A percentile compares a stretch with the other conserved stretches of the same genome.
Conservation (phyloP, 2,329 filamentous ascomycete species). For the Aspergillus latus region DNA sequence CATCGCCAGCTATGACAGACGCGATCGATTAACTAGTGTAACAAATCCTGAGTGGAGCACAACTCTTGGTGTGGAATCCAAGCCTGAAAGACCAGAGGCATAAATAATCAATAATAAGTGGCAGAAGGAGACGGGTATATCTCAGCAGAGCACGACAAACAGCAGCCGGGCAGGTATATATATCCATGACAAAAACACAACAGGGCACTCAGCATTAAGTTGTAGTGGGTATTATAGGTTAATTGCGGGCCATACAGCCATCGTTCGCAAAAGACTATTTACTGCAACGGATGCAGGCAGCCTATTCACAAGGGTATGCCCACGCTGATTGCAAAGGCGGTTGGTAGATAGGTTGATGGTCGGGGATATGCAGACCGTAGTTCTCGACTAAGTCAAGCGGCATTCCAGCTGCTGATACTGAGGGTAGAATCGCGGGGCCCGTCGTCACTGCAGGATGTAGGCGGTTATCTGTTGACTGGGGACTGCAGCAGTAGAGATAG, state of each 20-base stretch:
- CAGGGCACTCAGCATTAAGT: background rate
- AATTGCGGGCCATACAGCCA: background rate
- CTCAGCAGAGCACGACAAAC: background rate
- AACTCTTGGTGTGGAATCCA: background rate
- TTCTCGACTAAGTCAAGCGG: slow-evolving; percentile 27
- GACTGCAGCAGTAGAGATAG: slow-evolving; percentile 25
- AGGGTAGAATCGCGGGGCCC: slow-evolving; percentile 19
- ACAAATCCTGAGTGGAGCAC: background rate
- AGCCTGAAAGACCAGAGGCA: background rate
- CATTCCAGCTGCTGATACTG: slow-evolving; percentile 16
- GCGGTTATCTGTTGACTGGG: slow-evolving; percentile 7
- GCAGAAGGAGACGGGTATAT: background rate
- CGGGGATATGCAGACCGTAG: slow-evolving; percentile 27
- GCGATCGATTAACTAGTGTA: no score
- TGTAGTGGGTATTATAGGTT: background rate
- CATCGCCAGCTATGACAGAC: no score
- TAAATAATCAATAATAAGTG: background rate
- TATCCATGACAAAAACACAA: background rate
- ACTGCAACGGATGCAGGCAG: background rate
- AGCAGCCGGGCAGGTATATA: background rate
- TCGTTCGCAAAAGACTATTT: background rate
- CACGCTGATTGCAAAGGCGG: slow-evolving; percentile 20
- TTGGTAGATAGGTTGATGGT: slow-evolving; percentile 20
- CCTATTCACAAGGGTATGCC: slow-evolving; percentile 22
- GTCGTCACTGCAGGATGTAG: slow-evolving; percentile 21